phyloP scores from a whole-genome alignment of 768 basidiomycete genomes.

The Sporobolomyces roseus region DNA sequence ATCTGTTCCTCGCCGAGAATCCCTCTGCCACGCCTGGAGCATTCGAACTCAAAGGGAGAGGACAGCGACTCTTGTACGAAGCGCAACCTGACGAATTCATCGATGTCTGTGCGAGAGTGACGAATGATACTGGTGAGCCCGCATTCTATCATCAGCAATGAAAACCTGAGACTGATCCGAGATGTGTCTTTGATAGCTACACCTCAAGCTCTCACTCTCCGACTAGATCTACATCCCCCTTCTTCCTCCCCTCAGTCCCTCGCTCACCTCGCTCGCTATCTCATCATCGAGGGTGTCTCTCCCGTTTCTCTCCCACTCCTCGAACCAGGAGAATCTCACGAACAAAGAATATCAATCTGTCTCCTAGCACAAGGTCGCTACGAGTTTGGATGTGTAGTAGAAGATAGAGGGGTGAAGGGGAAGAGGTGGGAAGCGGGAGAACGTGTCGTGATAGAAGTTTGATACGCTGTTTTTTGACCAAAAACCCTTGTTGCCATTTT shows the following conservation, averaged over 20 bases:
- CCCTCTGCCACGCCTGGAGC: conserved; percentile 38
- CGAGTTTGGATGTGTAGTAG: conserved; percentile 49
- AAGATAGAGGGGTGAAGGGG: conserved; percentile 33
- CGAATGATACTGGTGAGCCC: conserved; percentile 65
- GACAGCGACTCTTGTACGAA: conserved; percentile 52
- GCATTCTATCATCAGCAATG: not conserved
- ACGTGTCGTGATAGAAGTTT: conserved; percentile 17
- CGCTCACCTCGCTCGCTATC: conserved; percentile 61
- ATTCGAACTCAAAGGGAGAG: conserved; percentile 42
- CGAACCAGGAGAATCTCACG: conserved; percentile 56
- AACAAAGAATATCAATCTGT: conserved; percentile 61
- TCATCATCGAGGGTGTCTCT: conserved; percentile 66
- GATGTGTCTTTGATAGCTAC: not conserved
- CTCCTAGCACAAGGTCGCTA: conserved; percentile 71
- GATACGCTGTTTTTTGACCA: not conserved
- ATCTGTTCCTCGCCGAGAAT: conserved; percentile 55
- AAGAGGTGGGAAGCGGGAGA: conserved; percentile 27
- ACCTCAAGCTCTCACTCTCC: conserved; percentile 14
- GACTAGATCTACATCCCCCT: conserved; percentile 55
- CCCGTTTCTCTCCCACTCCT: conserved; percentile 63
- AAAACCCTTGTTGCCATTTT: conserved; percentile 5
- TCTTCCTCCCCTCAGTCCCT: conserved; percentile 56
- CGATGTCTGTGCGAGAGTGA: conserved; percentile 58
- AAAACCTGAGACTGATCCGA: not conserved
- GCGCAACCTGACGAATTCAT: conserved; percentile 63